Conservation (phyloP, 192 early-diverging fungal species). For the Entomortierella lignicola region DNA sequence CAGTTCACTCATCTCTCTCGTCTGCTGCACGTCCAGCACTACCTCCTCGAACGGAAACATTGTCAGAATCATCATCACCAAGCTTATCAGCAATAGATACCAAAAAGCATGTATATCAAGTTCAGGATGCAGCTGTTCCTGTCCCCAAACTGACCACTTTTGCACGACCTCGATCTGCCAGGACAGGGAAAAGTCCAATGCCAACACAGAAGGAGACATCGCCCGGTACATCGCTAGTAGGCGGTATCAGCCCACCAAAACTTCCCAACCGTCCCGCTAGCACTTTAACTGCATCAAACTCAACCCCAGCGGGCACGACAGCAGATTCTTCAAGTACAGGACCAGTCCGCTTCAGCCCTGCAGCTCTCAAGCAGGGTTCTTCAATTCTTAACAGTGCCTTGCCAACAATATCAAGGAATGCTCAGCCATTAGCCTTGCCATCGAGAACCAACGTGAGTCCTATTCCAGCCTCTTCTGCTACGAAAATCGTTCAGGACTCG, state of each 20-base stretch:
- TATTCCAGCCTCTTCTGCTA: background rate
- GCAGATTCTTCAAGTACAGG: slow-evolving; percentile 3
- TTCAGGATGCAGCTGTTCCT: slow-evolving; percentile 28
- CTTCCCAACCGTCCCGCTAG: slow-evolving; percentile 12
- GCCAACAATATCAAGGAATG: slow-evolving; percentile 31
- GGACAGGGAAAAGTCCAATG: slow-evolving; percentile 36
- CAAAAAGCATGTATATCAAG: slow-evolving; percentile 20
- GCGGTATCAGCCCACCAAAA: slow-evolving; percentile 15
- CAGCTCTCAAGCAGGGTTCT: background rate
- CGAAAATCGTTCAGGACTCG: background rate
- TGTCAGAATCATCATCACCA: background rate
- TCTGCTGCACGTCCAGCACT: slow-evolving; percentile 31
- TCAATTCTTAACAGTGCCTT: slow-evolving; percentile 1
- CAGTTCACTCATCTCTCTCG: slow-evolving; percentile 39
- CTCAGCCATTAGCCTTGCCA: slow-evolving; percentile 36
- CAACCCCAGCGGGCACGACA: background rate
- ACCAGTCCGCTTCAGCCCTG: slow-evolving; percentile 37
- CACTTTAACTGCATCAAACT: background rate
- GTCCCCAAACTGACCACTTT: slow-evolving; percentile 50
- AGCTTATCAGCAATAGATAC: background rate
- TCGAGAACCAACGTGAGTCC: slow-evolving; percentile 11
- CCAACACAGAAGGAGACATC: background rate
- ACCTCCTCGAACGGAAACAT: slow-evolving; percentile 14
- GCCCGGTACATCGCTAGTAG: background rate
- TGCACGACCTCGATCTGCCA: slow-evolving; percentile 55